Base-by-base conservation (phyloP, 257 asterid species). In the Hygrophila difformis region DNA sequence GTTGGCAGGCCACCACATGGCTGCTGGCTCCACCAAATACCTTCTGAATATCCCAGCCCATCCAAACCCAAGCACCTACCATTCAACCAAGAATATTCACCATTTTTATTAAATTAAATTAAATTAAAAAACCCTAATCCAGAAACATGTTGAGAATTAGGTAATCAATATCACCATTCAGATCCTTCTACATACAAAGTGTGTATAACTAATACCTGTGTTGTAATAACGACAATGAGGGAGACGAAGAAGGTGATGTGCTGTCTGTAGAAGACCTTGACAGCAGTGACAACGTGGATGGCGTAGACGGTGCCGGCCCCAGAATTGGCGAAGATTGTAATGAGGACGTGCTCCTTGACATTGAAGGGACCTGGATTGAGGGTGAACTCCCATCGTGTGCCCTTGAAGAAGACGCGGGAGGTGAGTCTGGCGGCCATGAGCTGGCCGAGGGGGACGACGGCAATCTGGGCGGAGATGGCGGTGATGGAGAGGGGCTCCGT, bases 1-100 rank as follows among this genome's bases (percentile, higher is more conserved):
- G 61, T 88, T 88, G 18, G 81, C 74, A 0, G 97, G 97, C 97
- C 97, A 88, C 97, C 97, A 84, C 97, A 88, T 88, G 21, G 78
- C 89, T 3, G 95, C 95, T 29, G 97, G 97, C 57, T 88, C 97
- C 67, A 88, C 97, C 45, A 88, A 53, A 42, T 72, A 81, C 75
- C 86, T 59, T 51, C 97, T 64, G 71, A 73, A 88, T 16, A 88
- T 81, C 2, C 97, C 97, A 18, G 95, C 97, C 97, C 94, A 89
- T 54, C 97, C 97, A 44, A 84, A 89, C 14, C 97, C 97, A 61
- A 89, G 48, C 33, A 88, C 88, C 95, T 88, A 64, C 77, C 87
- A 66, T 45, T 48, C 73, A 70, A 47, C 28, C 18, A 26, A 57
- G 33, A 35, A 28, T 3, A 19, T 5, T n/a, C n/a, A n/a, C n/a